These are phyloP conservation scores for Talaromyces sp. DNA, from an alignment of 2,329 filamentous ascomycete genomes.

Conservation along the genomic window DNA sequence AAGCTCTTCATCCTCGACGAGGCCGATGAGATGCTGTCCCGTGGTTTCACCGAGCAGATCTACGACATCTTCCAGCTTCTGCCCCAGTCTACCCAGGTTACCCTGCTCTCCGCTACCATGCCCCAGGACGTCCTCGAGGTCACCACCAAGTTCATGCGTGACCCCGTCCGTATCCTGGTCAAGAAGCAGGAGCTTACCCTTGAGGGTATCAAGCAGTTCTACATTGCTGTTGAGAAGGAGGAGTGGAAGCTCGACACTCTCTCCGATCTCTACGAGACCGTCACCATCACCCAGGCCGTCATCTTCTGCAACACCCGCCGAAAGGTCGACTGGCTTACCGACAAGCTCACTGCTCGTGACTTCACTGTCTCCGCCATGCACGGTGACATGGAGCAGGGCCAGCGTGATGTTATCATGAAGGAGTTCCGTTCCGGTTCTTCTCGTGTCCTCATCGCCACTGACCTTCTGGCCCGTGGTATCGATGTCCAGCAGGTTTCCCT, in stretches of 20 bases:
- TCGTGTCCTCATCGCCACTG: constrained; percentile 92
- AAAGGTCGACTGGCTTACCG: constrained; percentile 99
- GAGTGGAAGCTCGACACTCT: constrained; percentile 99
- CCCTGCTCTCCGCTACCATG: constrained; percentile 93
- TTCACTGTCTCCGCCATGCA: constrained; percentile 99
- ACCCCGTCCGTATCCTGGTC: constrained; percentile 49
- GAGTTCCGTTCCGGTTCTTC: constrained; percentile 97
- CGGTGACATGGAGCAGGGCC: constrained; percentile 98
- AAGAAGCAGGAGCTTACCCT: constrained; percentile 75
- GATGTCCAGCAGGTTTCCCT: constrained; percentile 97
- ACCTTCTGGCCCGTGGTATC: constrained; percentile 97
- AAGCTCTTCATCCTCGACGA: constrained; percentile 79
- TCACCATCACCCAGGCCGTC: constrained; percentile 97
- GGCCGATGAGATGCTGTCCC: constrained; percentile 72
- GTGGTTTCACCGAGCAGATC: constrained; percentile 96
- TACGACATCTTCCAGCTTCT: constrained; percentile 98
- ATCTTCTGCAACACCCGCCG: constrained; percentile 99
- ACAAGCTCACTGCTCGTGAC: constrained; percentile 99
- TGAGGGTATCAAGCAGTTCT: constrained; percentile 98
- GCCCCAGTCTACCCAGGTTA: constrained; percentile 95
- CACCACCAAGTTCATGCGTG: constrained; percentile 99
- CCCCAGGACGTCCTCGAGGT: constrained; percentile 98
- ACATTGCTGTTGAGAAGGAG: constrained; percentile 98
- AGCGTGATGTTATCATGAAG: constrained; percentile 98
- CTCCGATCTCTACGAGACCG: constrained; percentile 96